A percentile compares a stretch with the other conserved stretches of the same genome.
These are phyloP conservation scores for Lichina pygmaea DNA, from an alignment of 495 filamentous ascomycete genomes.

Conservation along the genomic window DNA sequence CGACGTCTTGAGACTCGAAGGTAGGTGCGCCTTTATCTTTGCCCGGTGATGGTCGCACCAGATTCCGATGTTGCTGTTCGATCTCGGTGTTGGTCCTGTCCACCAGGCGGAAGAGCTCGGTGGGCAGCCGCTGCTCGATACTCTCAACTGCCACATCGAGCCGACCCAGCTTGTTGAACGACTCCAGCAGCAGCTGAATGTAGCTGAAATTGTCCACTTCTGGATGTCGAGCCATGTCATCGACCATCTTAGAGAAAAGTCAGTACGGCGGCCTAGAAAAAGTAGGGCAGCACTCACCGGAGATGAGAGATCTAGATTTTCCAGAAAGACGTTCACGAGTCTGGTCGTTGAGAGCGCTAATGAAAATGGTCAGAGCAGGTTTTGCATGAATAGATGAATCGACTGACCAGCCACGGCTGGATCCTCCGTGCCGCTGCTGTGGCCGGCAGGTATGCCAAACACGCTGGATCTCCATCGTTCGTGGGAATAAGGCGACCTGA, in stretches of 20 bases:
- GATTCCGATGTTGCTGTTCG: constrained; percentile 65
- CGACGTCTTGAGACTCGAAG: constrained; percentile 35
- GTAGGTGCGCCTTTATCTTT: constrained; percentile 33
- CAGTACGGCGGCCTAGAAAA: not conserved
- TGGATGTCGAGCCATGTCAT: constrained; percentile 73
- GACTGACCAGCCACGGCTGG: no score
- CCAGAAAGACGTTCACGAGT: constrained; percentile 46
- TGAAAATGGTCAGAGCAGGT: no score
- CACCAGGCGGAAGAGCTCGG: constrained; percentile 81
- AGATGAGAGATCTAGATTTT: constrained; percentile 42
- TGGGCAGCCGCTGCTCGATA: constrained; percentile 76
- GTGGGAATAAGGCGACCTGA: constrained; percentile 90
- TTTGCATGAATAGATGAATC: no score
- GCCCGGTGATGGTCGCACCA: constrained; percentile 24
- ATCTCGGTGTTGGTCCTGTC: constrained; percentile 87
- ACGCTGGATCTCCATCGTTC: constrained; percentile 55
- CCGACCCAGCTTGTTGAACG: constrained; percentile 63
- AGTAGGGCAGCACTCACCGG: constrained; percentile 4
- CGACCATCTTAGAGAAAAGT: constrained; percentile 28
- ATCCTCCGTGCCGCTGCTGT: no score
- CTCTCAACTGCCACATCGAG: constrained; percentile 66
- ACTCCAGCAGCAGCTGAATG: constrained; percentile 65
- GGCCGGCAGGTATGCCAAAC: not conserved
- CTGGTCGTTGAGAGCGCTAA: constrained; percentile 1
- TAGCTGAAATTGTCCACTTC: constrained; percentile 90